Base-by-base conservation (phyloP, 306 rosid genomes). In the Rubus idaeus region DNA sequence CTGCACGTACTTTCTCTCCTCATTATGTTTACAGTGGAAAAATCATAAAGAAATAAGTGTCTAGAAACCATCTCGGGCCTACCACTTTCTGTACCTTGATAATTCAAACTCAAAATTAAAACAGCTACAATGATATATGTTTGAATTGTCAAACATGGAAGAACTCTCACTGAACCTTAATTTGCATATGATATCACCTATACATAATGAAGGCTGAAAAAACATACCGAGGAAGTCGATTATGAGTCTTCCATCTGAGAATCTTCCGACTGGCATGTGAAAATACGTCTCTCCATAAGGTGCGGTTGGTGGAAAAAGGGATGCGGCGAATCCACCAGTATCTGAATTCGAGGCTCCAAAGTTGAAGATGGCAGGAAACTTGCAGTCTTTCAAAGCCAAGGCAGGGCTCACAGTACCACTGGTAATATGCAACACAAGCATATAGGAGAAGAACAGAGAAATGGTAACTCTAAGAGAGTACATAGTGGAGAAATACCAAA, bases 281-380 rank as follows among this genome's bases (percentile, higher is more conserved):
- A 89, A 84, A 69, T 60, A 87, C 17, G 85, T 89, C 58, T 87
- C 84, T n/a, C 92, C 96, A 44, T 86, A 73, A 14, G 92, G 92
- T 1, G 82, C 58, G 18, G 78, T 0, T 4, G 8, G 13, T 26
- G 53, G 8, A 14, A 0, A 0, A 61, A 89, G 40, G 56, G 82
- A n/a, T 30, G 88, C 83, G 14, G 88, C 77, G 37, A 66, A 42
- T 53, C 86, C 89, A 41, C 91, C 91, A 0, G 90, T 86, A 8
- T 90, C 95, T 0, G 89, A 83, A 44, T 86, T 86, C 4, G 89
- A 88, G 79, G 74, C 89, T 11, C 90, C 92, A 11, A 88, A 88
- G 75, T 85, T 85, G 45, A 88, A 85, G 49, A 86, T 80, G 37
- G 96, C 91, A 0, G 89, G 87, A 78, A 87, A 86, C 18, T 30